Evolutionary conservation across 148 eudicot genomes (phyloP), one percentile per base, ranked within the genome.

Genomic region (Fagopyrum esculentum): DNA sequence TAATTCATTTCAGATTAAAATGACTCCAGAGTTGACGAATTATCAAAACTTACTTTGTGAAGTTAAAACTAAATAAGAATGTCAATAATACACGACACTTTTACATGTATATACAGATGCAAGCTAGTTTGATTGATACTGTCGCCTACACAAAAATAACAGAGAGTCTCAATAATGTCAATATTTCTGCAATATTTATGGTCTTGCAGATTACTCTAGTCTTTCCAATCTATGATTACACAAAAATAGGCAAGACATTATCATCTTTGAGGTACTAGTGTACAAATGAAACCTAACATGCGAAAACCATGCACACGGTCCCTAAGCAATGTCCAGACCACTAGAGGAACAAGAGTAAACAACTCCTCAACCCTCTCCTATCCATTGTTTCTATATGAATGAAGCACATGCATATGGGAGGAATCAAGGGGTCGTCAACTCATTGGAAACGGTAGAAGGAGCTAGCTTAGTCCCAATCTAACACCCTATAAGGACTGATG

Each of bases 161-260:
- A 63, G 16, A 29, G 1, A 2, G 43, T 13, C 19, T 43, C 71
- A 66, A 40, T 66, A 35, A 66, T 66, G 8, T 66, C 9, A 66
- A 12, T 22, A 66, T 40, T 40, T 66, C 19, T 46, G 46, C 4
- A 66, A 22, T 40, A 57, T 22, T 57, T 8, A 57, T 26, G 61
- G 7, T 16, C 10, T 57, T 57, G 63, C 45, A 63, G 5, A n/a
- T 63, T 10, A 66, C 30, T 57, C 29, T 6, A 57, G 17, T 57
- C 35, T 19, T 57, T 17, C 22, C 30, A 17, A 17, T 7, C 19
- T 57, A 29, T 29, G 13, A 17, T 35, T 66, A 66, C 71, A 66
- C 70, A 66, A 66, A 66, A 66, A 35, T 66, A 40, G 71, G 71
- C 71, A 66, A 66, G 71, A 40, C 71, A 66, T 66, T 66, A 66